phyloP scores from a whole-genome alignment of 2,329 filamentous ascomycete species.

The Cladosporium sp. region DNA sequence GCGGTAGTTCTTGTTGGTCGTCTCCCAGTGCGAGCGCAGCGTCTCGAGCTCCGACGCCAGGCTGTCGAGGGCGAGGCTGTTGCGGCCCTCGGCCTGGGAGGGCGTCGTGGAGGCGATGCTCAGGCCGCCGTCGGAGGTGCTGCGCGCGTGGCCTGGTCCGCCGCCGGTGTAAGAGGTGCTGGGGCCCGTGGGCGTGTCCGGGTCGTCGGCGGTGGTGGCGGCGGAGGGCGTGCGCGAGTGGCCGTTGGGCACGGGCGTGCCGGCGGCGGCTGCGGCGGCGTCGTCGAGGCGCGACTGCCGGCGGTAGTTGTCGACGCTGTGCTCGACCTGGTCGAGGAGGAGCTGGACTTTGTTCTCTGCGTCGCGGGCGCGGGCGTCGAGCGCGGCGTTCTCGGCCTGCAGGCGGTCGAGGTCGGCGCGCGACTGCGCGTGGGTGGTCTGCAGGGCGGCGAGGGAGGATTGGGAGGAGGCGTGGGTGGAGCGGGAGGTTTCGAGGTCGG shows the following conservation, averaged over 20 bases:
- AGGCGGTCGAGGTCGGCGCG: slow-evolving; percentile 71
- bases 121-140: slow-evolving; percentile 57
- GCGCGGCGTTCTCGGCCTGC: slow-evolving; percentile 70
- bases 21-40: slow-evolving; percentile 87
- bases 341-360: slow-evolving; percentile 90
- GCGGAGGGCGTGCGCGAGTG: slow-evolving; percentile 8
- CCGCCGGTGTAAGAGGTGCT: slow-evolving; percentile 41
- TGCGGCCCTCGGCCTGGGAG: slow-evolving; percentile 21
- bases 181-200: slow-evolving; percentile 19
- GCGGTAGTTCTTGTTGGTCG: slow-evolving; percentile 89
- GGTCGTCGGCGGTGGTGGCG: slow-evolving; percentile 35
- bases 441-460: slow-evolving; percentile 50
- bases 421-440: slow-evolving; percentile 34
- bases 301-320: slow-evolving; percentile 89
- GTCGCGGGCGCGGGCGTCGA: slow-evolving; percentile 79
- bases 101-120: slow-evolving; percentile 44
- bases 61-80: slow-evolving; percentile 60
- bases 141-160: slow-evolving; percentile 36
- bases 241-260: slow-evolving; percentile 25
- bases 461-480: slow-evolving; percentile 38
- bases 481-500: slow-evolving; percentile 63
- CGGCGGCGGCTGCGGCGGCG: slow-evolving; percentile 21
- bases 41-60: slow-evolving; percentile 89
- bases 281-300: slow-evolving; percentile 55
- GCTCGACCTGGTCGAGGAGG: slow-evolving; percentile 88